Conservation (phyloP, 345 rosid species). For the Gossypium herbaceum region DNA sequence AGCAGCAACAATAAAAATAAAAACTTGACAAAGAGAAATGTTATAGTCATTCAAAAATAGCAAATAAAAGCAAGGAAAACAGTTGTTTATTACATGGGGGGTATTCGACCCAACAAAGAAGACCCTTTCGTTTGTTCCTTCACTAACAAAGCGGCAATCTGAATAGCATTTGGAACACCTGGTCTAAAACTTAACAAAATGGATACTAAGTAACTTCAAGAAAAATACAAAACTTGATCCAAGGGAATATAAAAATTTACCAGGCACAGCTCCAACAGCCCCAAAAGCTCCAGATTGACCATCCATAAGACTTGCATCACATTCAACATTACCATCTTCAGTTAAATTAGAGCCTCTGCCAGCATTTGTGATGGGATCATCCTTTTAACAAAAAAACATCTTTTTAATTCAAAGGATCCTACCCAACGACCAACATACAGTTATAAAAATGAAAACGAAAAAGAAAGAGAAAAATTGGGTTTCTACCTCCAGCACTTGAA, state of each 20-base stretch:
- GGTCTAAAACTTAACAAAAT: slow-evolving; percentile 50
- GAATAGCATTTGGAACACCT: slow-evolving; percentile 89
- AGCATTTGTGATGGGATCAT: slow-evolving; percentile 87
- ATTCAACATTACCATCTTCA: slow-evolving; percentile 85
- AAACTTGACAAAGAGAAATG: background rate
- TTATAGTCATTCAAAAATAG: background rate
- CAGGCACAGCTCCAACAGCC: slow-evolving; percentile 95
- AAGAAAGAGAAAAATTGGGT: background rate
- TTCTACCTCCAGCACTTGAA: slow-evolving; percentile 82
- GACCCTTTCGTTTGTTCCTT: slow-evolving; percentile 73
- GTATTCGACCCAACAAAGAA: slow-evolving; percentile 73
- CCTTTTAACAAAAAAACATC: slow-evolving; percentile 30
- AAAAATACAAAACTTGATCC: slow-evolving; percentile 3
- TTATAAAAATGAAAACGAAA: background rate
- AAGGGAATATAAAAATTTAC: slow-evolving; percentile 28
- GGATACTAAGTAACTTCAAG: slow-evolving; percentile 24
- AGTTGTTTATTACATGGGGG: slow-evolving; percentile 70
- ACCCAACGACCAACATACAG: background rate
- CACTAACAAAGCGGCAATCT: slow-evolving; percentile 71
- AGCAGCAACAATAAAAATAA: background rate
- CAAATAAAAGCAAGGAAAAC: slow-evolving; percentile 13
- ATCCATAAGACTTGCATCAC: slow-evolving; percentile 95
- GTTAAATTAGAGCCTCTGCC: slow-evolving; percentile 96
- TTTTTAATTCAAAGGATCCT: background rate
- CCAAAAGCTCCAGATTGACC: slow-evolving; percentile 83